Conservation (phyloP, 1,139 yeast genomes). For the Debaryomycetaceae sp. region DNA sequence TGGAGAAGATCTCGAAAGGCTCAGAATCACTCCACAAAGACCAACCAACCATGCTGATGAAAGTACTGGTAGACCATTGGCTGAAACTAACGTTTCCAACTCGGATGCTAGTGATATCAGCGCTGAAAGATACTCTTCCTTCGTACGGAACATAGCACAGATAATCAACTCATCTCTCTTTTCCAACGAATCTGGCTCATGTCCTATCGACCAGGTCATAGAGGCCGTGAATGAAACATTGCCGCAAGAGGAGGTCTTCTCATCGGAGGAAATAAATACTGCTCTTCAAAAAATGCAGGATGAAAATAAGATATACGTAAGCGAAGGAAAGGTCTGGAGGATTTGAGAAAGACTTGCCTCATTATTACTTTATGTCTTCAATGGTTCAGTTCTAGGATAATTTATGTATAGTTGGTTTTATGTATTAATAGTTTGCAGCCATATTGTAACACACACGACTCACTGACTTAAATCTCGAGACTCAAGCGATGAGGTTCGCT, state of each 20-base stretch:
- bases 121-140: conserved; percentile 43
- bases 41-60: conserved; percentile 3
- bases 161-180: conserved; percentile 47
- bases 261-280: conserved; percentile 47
- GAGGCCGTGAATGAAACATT: conserved; percentile 49
- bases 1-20: conserved; percentile 21
- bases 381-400: background rate
- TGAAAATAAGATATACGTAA: conserved; percentile 56
- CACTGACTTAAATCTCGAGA: background rate
- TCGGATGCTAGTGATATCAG: conserved; percentile 33
- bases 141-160: conserved; percentile 46
- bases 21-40: conserved; percentile 16
- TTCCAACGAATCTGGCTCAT: conserved; percentile 41
- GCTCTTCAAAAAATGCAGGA: conserved; percentile 52
- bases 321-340: conserved; percentile 63
- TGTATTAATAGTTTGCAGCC: background rate
- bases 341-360: conserved; percentile 23
- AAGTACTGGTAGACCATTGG: conserved; percentile 7
- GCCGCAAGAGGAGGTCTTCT: conserved; percentile 61
- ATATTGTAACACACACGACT: background rate
- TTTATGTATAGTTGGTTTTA: background rate
- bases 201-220: conserved; percentile 42
- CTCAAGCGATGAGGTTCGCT: background rate
- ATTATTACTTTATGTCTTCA: too few relatives aligned
- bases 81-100: conserved; percentile 22